A percentile compares a stretch with the other conserved stretches of the same genome.
phyloP scores from a whole-genome alignment of 2,329 filamentous ascomycete genomes.

The Calonectria naviculata region DNA sequence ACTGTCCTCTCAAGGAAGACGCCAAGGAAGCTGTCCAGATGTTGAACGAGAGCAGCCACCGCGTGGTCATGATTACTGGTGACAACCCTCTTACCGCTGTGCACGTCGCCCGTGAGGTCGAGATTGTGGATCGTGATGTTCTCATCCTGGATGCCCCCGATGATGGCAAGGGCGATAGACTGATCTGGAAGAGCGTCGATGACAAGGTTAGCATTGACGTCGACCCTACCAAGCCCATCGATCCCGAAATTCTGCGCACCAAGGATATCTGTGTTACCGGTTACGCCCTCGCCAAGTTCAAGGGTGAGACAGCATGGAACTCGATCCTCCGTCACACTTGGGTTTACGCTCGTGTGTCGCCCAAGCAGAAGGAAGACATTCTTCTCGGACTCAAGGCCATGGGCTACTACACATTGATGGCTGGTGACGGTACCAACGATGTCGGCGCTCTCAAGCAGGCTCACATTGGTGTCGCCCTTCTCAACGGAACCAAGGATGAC shows the following conservation, averaged over 20 bases:
- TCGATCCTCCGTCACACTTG: slow-evolving; percentile 89
- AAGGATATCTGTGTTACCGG: slow-evolving; percentile 98
- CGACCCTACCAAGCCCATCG: slow-evolving; percentile 83
- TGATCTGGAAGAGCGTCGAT: slow-evolving; percentile 96
- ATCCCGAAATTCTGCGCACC: slow-evolving; percentile 80
- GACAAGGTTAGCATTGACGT: slow-evolving; percentile 89
- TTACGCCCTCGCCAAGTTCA: slow-evolving; percentile 91
- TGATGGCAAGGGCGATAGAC: slow-evolving; percentile 82
- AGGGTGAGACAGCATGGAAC: slow-evolving; percentile 79
- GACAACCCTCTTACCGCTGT: slow-evolving; percentile 97
- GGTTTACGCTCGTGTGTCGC: slow-evolving; percentile 98
- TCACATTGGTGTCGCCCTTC: slow-evolving; percentile 93
- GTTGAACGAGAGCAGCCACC: slow-evolving; percentile 98
- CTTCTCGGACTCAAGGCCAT: slow-evolving; percentile 95
- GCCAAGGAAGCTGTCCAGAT: slow-evolving; percentile 94
- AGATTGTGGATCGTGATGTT: slow-evolving; percentile 96
- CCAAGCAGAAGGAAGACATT: slow-evolving; percentile 99
- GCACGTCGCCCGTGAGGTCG: slow-evolving; percentile 93
- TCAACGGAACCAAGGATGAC: slow-evolving; percentile 95
- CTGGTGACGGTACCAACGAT: slow-evolving; percentile 97
- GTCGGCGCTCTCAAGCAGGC: slow-evolving; percentile 98
- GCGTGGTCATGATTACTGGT: slow-evolving; percentile 98
- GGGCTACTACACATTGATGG: slow-evolving; percentile 99
- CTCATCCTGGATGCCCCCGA: slow-evolving; percentile 96
- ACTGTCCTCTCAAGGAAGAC: slow-evolving; percentile 96